Base-by-base conservation (phyloP, 371 early-diverging fungal species). In the Dichotomocladium elegans region DNA sequence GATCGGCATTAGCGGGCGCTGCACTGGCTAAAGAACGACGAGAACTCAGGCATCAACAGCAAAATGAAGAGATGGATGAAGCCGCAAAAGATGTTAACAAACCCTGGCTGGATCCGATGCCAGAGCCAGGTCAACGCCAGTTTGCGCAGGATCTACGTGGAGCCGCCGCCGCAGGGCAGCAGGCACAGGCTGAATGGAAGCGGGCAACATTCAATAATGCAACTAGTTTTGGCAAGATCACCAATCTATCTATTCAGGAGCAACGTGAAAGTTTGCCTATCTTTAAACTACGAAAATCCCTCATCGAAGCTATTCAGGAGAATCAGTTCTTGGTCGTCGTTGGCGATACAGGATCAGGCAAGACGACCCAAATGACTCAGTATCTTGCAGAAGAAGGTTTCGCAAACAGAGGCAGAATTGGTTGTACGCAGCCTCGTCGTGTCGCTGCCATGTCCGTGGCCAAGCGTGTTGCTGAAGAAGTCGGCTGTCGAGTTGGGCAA, bases 351-450 rank as follows among this genome's bases (percentile, higher is more conserved):
- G 99, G 99, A 6, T 95, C 98, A 10, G 99, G 99, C 24, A 99
- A 99, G 70, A 99, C 99, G 0, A 99, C 99, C 4, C 99, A 99
- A 72, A 93, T 99, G 88, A 95, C 99, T 5, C 99, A 99, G 73
- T 99, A 98, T 62, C 72, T 99, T 46, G 87, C 89, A 11, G 97
- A 99, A 68, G 94, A 93, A 65, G 95, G 95, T 0, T 95, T 91
- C 62, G 83, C 89, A 0, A 69, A 75, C 19, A 56, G 68, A 15
- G 95, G 96, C 5, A 85, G 90, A 58, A 95, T 99, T 66, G 99
- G 98, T 9, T 95, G 99, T 72, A 99, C 99, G 2, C 99, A 99
- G 71, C 99, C 99, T 14, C 92, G 99, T 74, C 93, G 99, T 81
- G 95, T 99, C 29, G 99, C 99, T 22, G 99, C 99, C 43, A 96